Evolutionary conservation across 2,329 filamentous ascomycete genomes (phyloP).

Genomic region (Arthrobotrys musiformis): DNA sequence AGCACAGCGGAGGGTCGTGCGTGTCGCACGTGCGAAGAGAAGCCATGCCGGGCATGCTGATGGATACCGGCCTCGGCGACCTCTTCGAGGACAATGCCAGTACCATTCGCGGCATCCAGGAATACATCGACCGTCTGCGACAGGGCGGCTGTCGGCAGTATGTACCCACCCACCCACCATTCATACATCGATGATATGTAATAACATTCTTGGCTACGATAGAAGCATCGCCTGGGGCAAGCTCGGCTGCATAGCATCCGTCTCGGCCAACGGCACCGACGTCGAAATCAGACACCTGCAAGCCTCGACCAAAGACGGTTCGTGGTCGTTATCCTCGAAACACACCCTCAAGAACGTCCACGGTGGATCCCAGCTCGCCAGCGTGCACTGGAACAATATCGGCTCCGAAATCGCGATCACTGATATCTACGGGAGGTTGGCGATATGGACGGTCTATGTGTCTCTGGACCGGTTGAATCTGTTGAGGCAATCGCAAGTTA

Average conservation of each 20-base stretch:
- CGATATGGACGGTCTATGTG: constrained; percentile 76
- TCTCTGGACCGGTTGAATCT: constrained; percentile 77
- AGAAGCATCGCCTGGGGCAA: constrained; percentile 90
- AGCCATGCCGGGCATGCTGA: constrained; percentile 43
- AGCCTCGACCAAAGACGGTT: constrained; percentile 74
- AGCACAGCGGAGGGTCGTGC: neutral
- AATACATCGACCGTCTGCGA: constrained; percentile 57
- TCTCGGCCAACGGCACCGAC: constrained; percentile 76
- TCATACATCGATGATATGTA: neutral
- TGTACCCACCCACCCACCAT: neutral
- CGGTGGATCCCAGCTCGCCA: constrained; percentile 75
- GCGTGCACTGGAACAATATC: constrained; percentile 82
- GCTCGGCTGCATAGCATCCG: constrained; percentile 83
- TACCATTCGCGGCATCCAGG: constrained; percentile 56
- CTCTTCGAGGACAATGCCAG: constrained; percentile 53
- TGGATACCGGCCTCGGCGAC: constrained; percentile 51
- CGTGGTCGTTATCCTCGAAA: constrained; percentile 81
- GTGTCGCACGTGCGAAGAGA: neutral
- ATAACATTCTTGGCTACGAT: neutral
- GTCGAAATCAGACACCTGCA: constrained; percentile 79
- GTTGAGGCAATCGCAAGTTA: constrained; percentile 72
- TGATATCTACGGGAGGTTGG: constrained; percentile 80
- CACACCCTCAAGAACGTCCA: constrained; percentile 71
- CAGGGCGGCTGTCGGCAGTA: constrained; percentile 59
- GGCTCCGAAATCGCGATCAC: constrained; percentile 84